Base-by-base conservation (phyloP, 2,329 filamentous ascomycete species). In the Pestalotiopsis sp. region DNA sequence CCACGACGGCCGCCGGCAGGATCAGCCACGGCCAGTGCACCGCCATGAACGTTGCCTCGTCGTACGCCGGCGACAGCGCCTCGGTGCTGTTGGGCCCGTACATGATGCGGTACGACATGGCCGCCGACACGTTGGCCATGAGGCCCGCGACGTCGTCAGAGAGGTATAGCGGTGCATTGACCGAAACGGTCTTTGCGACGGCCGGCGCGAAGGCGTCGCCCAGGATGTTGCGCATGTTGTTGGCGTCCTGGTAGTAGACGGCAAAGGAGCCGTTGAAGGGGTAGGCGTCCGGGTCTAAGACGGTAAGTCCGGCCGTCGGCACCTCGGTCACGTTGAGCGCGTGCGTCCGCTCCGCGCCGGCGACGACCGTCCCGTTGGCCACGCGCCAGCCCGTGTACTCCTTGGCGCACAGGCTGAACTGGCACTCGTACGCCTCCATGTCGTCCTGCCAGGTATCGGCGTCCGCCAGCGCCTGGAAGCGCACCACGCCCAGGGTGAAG, bases 81-180 rank as follows among this genome's bases (percentile, higher is more conserved):
- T 11, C 64, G 3, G 64, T 66, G 49, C 49, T 41, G 52, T 66
- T 66, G 14, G 64, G 64, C 25, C 64, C 64, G 52, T 12, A 31
- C 31, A 66, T 27, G 17, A 66, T 66, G 20, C 52, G 64, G n/a
- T 60, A 60, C 31, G 64, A 60, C 64, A 66, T 59, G 36, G 52
- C 36, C 9, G 4, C 11, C 23, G 64, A 60, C 12, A 66, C 25
- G 20, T 45, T 66, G 31, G 31, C n/a, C 52, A 66, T 45, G 27
- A n/a, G 52, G 4, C 6, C 17, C n/a, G 52, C 27, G 36, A 66
- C 58, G 12, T 66, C 56, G 2, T 20, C n/a, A 5, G 45, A 25
- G 6, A 58, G 11, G 12, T 39, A 57, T 2, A 66, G 64, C 6
- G 49, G 23, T 6, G 14, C 23, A 25, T 20, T 60, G 20, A 60